Evolutionary conservation across 2,329 filamentous ascomycete genomes (phyloP), one percentile per base, ranked within the genome.

Genomic region (Macrophomina phaseolina): DNA sequence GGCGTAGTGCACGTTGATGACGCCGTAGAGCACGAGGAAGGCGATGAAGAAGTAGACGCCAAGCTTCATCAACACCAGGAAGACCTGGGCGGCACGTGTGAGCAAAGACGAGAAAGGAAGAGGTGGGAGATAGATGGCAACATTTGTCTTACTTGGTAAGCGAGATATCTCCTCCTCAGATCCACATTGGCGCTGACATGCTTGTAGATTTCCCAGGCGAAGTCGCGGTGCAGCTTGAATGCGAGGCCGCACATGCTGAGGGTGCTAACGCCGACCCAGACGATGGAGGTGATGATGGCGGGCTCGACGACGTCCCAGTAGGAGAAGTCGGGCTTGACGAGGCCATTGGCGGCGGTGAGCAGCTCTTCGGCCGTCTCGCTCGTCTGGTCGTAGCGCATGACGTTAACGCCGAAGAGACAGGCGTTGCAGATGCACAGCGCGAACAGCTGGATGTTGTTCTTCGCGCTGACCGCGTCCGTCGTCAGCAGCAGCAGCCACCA

Each of bases 361-460:
- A 53, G 30, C 2, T 7, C 9, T 5, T 5, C 30, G 30, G 14
- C 30, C 1, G 52, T 65, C 1, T 55, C 5, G 2, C 51, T 32
- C 6, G 68, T 70, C 42, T 73, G 70, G n/a, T 36, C 52, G 34
- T 71, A 71, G 9, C 69, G 70, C 67, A 74, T 65, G 34, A 71
- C 36, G 6, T 70, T 67, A 5, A 70, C 70, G 3, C 69, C 34
- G 7, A 70, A 68, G 5, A 74, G 48, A 32, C 68, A 69, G 8
- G 69, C 42, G 40, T 74, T 72, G 52, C 68, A 68, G 6, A 70
- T 46, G 46, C 71, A 72, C 55, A 70, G 65, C 5, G 66, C 67
- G 12, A 70, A 71, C 0, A 74, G 49, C 55, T 75, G 72, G 14
- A 74, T 67, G 40, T 71, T 71, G 49, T 74, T 74, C 46, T 72